Conservation (phyloP, 225 moss, liverwort and hornwort genomes). For the Thuidium tamariscinum region DNA sequence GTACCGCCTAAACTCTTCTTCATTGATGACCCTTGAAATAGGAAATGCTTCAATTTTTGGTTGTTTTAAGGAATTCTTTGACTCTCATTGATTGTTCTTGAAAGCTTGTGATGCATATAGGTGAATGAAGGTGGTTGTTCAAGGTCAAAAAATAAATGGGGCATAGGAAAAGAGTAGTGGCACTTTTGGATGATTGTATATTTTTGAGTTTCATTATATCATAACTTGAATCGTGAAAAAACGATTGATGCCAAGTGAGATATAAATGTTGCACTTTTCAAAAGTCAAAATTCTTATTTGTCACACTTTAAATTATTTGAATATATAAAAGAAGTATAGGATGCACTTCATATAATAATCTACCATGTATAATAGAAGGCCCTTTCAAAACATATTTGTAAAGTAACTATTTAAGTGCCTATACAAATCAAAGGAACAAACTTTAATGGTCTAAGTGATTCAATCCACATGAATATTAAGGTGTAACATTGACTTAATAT, state of each 20-base stretch:
- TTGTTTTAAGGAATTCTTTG: neutral
- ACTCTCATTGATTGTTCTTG: neutral
- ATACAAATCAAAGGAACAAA: too few relatives aligned
- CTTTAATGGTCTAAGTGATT: neutral
- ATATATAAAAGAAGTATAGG: too few relatives aligned
- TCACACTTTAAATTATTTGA: too few relatives aligned
- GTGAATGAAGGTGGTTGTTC: neutral
- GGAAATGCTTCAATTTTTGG: neutral
- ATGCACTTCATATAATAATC: too few relatives aligned
- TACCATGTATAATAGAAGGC: too few relatives aligned
- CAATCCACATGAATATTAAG: too few relatives aligned
- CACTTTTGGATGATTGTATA: neutral
- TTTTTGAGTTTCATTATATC: neutral
- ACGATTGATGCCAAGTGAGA: neutral
- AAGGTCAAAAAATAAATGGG: neutral
- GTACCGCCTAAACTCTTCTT: neutral
- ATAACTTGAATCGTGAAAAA: neutral
- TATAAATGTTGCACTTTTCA: neutral
- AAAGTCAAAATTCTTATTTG: neutral
- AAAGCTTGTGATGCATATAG: neutral
- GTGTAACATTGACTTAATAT: too few relatives aligned
- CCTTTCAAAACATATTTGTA: neutral
- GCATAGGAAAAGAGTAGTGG: rapidly evolving
- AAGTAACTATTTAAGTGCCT: neutral
- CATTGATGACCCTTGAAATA: too few relatives aligned